Percentiles rank a stretch among this genome's conserved stretches.
Evolutionary conservation across 163 green algal species (phyloP).

Genomic region (Scenedesmus sp.): DNA sequence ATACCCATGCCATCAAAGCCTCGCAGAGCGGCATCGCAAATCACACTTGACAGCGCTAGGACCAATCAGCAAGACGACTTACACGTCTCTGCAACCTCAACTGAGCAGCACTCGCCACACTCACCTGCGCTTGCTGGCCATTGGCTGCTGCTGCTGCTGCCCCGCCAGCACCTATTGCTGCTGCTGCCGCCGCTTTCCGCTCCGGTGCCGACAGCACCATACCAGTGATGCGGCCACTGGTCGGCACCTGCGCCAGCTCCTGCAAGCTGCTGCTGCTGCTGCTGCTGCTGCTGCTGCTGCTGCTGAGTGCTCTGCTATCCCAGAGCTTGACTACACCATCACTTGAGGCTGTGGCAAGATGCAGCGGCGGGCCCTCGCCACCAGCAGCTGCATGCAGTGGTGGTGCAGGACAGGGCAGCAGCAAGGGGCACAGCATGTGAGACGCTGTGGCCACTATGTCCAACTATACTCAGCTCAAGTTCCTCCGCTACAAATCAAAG

Average conservation of each 20-base stretch:
- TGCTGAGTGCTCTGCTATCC: conserved; percentile 53
- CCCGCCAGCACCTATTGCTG: conserved; percentile 1
- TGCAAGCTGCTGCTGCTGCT: background rate
- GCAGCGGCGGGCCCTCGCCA: conserved; percentile 4
- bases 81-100: too few species aligned
- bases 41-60: background rate
- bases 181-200: background rate
- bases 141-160: conserved; percentile 36
- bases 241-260: conserved; percentile 35
- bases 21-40: background rate
- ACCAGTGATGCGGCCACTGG: conserved; percentile 52
- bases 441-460: too few species aligned
- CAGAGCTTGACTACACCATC: conserved; percentile 79
- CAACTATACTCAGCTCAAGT: background rate
- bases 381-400: background rate
- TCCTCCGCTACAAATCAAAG: background rate
- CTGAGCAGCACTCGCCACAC: background rate
- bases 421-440: too few species aligned
- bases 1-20: background rate
- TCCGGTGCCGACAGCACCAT: conserved; percentile 48
- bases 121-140: background rate
- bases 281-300: conserved; percentile 23
- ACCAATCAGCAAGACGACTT: background rate
- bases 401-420: background rate
- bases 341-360: conserved; percentile 66